A percentile compares a stretch with the other conserved stretches of the same genome.
Conservation (phyloP, 169 alveolate genomes). For the Eimeria necatrix region DNA sequence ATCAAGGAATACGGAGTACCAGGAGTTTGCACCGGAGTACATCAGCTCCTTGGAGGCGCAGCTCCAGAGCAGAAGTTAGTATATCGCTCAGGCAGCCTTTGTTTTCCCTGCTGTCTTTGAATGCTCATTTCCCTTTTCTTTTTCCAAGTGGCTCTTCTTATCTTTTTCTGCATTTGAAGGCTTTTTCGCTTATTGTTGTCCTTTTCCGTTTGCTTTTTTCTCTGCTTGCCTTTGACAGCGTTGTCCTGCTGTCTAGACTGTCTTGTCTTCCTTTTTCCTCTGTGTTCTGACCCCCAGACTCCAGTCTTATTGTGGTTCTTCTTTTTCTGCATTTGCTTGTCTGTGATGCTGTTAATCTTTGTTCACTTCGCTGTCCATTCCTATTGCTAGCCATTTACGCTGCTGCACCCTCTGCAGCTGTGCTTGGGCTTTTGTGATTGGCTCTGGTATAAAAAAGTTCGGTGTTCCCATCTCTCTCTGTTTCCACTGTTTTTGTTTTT, state of each 20-base stretch:
- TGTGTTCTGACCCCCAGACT: not conserved
- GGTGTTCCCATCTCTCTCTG: not conserved
- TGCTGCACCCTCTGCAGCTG: not conserved
- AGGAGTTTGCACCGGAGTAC: slow-evolving; percentile 58
- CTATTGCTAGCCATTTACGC: not conserved
- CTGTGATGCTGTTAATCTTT: not conserved
- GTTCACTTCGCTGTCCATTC: not conserved
- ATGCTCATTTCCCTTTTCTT: not conserved
- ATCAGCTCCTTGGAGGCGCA: slow-evolving; percentile 37
- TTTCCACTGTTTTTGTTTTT: not conserved
- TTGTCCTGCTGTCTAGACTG: not conserved
- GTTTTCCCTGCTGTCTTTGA: not conserved
- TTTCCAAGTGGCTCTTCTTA: not conserved
- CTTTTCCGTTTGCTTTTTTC: not conserved
- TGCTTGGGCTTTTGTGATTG: too few species aligned
- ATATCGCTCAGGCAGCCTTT: not conserved
- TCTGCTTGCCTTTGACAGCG: not conserved
- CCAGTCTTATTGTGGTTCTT: not conserved
- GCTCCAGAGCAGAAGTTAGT: not conserved
- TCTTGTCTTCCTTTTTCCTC: not conserved
- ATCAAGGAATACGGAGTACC: slow-evolving; percentile 76
- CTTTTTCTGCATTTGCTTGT: not conserved
- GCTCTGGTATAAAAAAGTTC: too few species aligned
- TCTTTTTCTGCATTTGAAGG: not conserved
- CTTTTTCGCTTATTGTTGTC: not conserved